Evolutionary conservation across 1,284 basidiomycete species (phyloP).

Genomic region (Fomitopsis palustris): DNA sequence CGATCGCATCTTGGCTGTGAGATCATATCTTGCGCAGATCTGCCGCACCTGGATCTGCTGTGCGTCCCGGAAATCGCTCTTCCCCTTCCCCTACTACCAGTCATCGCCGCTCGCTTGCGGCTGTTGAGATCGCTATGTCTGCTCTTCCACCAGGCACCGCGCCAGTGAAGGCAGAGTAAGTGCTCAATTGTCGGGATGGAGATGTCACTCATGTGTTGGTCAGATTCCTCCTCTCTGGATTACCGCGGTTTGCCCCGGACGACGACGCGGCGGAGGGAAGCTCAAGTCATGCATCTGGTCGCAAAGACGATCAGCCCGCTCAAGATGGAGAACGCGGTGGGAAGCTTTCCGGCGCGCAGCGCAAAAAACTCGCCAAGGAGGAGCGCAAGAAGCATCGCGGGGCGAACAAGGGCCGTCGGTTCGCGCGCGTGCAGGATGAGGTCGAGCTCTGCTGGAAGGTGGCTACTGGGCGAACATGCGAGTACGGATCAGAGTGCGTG

Average conservation of each 20-base stretch:
- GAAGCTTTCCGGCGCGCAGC: conserved; percentile 30
- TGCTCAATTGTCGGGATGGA: conserved; percentile 3
- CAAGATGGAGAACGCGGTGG: conserved; percentile 14
- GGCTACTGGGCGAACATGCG: conserved; percentile 62
- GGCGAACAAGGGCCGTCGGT: conserved; percentile 75
- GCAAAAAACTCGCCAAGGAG: conserved; percentile 31
- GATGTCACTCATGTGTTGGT: not conserved
- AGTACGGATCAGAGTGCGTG: conserved; percentile 59
- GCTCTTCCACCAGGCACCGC: conserved; percentile 53
- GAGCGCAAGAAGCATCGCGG: conserved; percentile 74
- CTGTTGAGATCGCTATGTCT: too few relatives aligned
- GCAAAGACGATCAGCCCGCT: conserved; percentile 17
- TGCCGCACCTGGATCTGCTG: not conserved
- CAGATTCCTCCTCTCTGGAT: conserved; percentile 58
- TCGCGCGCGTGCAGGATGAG: conserved; percentile 70
- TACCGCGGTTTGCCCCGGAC: conserved; percentile 44
- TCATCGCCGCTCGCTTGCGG: too few relatives aligned
- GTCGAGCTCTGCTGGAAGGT: conserved; percentile 74
- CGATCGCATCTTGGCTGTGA: too few relatives aligned
- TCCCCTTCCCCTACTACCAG: too few relatives aligned
- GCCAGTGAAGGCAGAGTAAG: conserved; percentile 74
- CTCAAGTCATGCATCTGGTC: conserved; percentile 36
- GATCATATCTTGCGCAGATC: too few relatives aligned
- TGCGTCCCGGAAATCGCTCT: too few relatives aligned
- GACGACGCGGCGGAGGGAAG: conserved; percentile 77